phyloP scores from a whole-genome alignment of 2,329 filamentous ascomycete genomes.

The Alternaria sp. region DNA sequence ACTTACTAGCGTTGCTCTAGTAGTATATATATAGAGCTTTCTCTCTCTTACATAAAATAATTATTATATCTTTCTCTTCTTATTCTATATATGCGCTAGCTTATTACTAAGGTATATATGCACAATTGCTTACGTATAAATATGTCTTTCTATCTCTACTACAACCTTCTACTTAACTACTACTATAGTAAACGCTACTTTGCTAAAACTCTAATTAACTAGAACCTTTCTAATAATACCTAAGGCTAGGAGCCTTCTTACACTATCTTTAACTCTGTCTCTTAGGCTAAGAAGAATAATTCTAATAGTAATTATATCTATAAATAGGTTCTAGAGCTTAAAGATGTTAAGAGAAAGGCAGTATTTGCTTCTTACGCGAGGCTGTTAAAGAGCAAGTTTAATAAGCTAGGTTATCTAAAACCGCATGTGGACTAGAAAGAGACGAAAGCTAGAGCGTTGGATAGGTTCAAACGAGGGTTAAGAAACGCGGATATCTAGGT shows the following conservation, averaged over 20 bases:
- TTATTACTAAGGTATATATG: constrained; percentile 60
- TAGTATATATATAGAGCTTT: no score
- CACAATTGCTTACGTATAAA: constrained; percentile 61
- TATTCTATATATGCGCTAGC: no score
- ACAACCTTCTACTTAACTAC: constrained; percentile 58
- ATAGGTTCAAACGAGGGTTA: constrained; percentile 54
- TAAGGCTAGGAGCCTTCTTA: constrained; percentile 60
- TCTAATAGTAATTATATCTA: constrained; percentile 48
- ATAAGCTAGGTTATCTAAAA: constrained; percentile 55
- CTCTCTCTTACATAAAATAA: no score
- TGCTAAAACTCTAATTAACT: constrained; percentile 57
- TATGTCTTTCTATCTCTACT: constrained; percentile 55
- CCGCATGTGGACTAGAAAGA: constrained; percentile 55
- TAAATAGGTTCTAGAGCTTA: constrained; percentile 48
- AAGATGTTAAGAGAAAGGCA: constrained; percentile 53
- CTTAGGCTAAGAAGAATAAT: constrained; percentile 49
- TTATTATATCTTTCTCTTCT: neutral
- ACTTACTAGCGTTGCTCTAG: no score
- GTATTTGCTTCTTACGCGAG: constrained; percentile 57
- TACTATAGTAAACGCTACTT: constrained; percentile 59
- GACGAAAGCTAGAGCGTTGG: constrained; percentile 51
- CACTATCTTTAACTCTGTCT: constrained; percentile 55
- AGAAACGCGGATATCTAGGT: constrained; percentile 35
- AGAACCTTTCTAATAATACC: constrained; percentile 59
- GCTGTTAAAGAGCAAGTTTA: constrained; percentile 55